Conservation (phyloP, 306 rosid genomes). For the Vigna reflexopilosa region DNA sequence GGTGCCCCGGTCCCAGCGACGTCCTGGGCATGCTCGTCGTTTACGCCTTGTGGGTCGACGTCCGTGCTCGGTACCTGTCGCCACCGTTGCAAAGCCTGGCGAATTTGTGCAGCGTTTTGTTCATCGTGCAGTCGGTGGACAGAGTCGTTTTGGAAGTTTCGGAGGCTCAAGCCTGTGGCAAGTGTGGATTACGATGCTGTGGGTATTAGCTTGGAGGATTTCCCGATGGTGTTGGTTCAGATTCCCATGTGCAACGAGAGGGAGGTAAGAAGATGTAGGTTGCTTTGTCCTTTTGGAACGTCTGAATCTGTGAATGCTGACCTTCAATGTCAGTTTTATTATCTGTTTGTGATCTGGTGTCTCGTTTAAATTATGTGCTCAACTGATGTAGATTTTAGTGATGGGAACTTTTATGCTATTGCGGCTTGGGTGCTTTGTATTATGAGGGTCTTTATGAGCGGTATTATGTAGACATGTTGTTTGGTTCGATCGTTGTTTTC, state of each 20-base stretch:
- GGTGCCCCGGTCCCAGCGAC: conserved; percentile 77
- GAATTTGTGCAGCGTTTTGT: too few species aligned
- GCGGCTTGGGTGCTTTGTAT: not conserved
- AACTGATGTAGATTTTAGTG: not conserved
- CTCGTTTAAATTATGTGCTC: not conserved
- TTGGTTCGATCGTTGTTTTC: conserved; percentile 5
- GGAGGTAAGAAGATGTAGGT: conserved; percentile 99
- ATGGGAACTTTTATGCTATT: not conserved
- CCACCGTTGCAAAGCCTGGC: conserved; percentile 53
- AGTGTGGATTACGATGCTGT: too few species aligned
- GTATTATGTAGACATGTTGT: not conserved
- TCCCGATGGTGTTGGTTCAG: too few species aligned
- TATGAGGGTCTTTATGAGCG: not conserved
- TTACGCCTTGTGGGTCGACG: conserved; percentile 76
- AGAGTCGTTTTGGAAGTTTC: too few species aligned
- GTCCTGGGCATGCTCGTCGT: conserved; percentile 59
- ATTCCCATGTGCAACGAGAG: conserved; percentile 51
- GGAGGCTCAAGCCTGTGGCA: too few species aligned
- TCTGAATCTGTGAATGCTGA: not conserved
- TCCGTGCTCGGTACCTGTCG: conserved; percentile 76
- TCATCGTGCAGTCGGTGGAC: too few species aligned
- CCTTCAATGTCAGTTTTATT: not conserved
- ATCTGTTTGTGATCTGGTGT: not conserved
- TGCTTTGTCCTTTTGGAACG: conserved; percentile 49
- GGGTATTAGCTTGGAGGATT: too few species aligned